phyloP scores from a whole-genome alignment of 192 early-diverging fungal genomes.

The Podila minutissima region DNA sequence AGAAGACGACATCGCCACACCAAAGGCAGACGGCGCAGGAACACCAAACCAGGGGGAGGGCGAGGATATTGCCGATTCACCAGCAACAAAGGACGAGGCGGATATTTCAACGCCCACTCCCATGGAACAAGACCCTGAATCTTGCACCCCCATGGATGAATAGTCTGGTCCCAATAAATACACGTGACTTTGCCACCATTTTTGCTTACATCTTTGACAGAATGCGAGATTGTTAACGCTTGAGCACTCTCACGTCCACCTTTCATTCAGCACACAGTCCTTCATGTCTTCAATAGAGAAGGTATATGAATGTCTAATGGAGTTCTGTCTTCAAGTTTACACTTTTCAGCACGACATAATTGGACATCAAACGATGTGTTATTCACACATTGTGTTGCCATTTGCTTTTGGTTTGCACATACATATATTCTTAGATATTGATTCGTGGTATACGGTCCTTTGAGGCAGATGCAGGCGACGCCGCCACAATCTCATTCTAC shows the following conservation, averaged over 20 bases:
- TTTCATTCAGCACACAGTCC: neutral
- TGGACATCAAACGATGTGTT: neutral
- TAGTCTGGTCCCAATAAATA: neutral
- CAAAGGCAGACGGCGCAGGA: no score
- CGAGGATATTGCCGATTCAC: neutral
- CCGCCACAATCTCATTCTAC: conserved; percentile 83
- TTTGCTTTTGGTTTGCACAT: neutral
- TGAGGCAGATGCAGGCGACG: conserved; percentile 68
- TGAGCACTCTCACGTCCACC: neutral
- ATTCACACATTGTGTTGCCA: neutral
- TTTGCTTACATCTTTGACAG: no score
- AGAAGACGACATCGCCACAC: no score
- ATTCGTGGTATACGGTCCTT: conserved; percentile 95
- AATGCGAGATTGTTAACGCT: no score
- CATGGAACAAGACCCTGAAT: no score
- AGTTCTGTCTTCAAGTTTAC: neutral
- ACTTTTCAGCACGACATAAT: neutral
- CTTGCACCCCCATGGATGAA: neutral
- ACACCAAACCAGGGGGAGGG: neutral
- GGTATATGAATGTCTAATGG: neutral
- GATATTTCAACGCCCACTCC: neutral
- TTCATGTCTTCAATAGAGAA: conserved; percentile 48
- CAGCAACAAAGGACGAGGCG: neutral
- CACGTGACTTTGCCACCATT: no score
- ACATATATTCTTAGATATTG: conserved; percentile 53